Evolutionary conservation across 305 asterid genomes (phyloP).

Genomic region (Rubia tinctorum): DNA sequence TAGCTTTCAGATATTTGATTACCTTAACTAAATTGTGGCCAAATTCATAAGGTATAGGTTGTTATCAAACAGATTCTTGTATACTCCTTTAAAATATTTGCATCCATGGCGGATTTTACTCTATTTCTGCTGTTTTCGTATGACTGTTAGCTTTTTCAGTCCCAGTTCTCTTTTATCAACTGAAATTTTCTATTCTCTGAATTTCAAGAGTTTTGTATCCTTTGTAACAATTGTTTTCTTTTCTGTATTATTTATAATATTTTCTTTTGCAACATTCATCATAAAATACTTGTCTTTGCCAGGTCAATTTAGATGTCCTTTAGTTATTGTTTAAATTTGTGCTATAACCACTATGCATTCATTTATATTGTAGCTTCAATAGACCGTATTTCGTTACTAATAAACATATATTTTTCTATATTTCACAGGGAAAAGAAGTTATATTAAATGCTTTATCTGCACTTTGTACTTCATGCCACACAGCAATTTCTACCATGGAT

Average conservation of each 20-base stretch:
- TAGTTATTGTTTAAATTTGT: background rate
- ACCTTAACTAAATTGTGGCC: no score
- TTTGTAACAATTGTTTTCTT: background rate
- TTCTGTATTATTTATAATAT: background rate
- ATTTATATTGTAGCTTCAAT: slow-evolving; percentile 1
- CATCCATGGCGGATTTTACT: background rate
- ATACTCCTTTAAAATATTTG: background rate
- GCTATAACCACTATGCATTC: background rate
- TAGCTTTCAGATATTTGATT: no score
- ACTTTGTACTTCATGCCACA: slow-evolving; percentile 73
- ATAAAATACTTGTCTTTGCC: background rate
- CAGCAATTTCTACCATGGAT: slow-evolving; percentile 62
- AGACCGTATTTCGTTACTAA: background rate
- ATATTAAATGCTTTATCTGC: slow-evolving; percentile 74
- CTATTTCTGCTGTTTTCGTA: background rate
- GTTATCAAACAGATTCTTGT: no score
- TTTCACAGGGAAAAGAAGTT: slow-evolving; percentile 86
- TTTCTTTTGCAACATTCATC: background rate
- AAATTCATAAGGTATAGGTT: no score
- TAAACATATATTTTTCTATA: background rate
- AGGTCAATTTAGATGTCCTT: background rate
- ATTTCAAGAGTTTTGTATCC: no score
- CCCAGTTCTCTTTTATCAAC: no score
- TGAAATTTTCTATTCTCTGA: no score
- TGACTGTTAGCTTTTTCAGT: background rate